Evolutionary conservation across 148 eudicot species (phyloP).

Genomic region (Fagopyrum homotropicum): DNA sequence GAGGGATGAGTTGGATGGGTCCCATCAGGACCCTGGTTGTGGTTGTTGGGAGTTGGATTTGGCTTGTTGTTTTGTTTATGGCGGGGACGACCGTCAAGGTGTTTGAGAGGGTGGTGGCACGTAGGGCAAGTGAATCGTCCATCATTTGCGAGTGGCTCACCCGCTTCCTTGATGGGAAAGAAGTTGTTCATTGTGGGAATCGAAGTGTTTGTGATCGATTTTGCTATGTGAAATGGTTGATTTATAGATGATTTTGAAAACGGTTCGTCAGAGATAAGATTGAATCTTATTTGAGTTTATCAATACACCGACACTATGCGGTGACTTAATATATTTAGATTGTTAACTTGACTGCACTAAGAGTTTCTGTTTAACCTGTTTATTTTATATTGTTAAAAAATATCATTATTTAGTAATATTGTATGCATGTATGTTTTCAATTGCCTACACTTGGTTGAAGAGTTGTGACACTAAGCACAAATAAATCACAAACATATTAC

Average conservation of each 20-base stretch:
- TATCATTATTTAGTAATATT: too few relatives aligned
- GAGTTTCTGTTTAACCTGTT: not conserved
- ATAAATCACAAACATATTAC: too few relatives aligned
- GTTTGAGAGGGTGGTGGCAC: not conserved
- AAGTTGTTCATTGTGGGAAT: not conserved
- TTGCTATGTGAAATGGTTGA: not conserved
- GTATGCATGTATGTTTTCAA: too few relatives aligned
- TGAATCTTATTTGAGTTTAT: not conserved
- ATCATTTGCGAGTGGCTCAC: not conserved
- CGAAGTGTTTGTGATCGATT: not conserved
- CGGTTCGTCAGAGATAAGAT: not conserved
- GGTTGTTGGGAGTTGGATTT: not conserved
- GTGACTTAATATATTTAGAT: not conserved
- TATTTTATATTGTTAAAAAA: too few relatives aligned
- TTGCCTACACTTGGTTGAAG: too few relatives aligned
- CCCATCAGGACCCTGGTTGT: not conserved
- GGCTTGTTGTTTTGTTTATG: not conserved
- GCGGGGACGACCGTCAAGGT: not conserved
- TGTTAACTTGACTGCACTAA: not conserved
- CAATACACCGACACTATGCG: not conserved
- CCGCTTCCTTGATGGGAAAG: not conserved
- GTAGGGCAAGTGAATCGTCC: not conserved
- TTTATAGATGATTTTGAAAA: not conserved
- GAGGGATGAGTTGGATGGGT: not conserved
- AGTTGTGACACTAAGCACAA: too few relatives aligned